phyloP scores from a whole-genome alignment of 139 green algal genomes.

The Chlamydomonas sp. region DNA sequence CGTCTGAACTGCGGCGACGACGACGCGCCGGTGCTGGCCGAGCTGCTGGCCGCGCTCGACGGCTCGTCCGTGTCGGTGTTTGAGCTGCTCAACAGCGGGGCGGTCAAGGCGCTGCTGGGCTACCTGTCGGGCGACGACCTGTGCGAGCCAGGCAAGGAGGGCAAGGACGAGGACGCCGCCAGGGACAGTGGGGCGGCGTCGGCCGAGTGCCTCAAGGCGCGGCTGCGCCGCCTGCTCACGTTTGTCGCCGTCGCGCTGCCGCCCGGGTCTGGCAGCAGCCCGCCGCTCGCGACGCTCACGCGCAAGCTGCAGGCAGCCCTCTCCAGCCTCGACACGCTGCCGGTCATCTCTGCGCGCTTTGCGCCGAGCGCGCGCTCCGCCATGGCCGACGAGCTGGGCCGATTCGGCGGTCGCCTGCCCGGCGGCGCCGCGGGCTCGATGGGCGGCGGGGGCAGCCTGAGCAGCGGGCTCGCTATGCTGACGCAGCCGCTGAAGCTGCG shows the following conservation, averaged over 20 bases:
- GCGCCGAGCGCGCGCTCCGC: constrained; percentile 4
- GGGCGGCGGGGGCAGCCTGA: constrained; percentile 40
- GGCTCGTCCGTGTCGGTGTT: constrained; percentile 68
- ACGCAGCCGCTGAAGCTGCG: constrained; percentile 89
- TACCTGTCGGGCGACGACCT: constrained; percentile 58
- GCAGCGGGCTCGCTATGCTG: constrained; percentile 61
- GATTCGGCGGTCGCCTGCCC: neutral
- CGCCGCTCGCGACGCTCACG: constrained; percentile 58
- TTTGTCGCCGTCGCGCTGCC: constrained; percentile 44
- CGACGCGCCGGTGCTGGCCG: neutral
- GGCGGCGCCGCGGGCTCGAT: constrained; percentile 10
- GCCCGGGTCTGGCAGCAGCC: constrained; percentile 17
- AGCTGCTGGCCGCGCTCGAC: constrained; percentile 44
- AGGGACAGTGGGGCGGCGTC: constrained; percentile 10
- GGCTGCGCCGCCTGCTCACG: constrained; percentile 48
- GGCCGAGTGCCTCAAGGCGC: constrained; percentile 20
- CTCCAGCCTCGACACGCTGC: constrained; percentile 64
- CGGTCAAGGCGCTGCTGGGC: constrained; percentile 48
- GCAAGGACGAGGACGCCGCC: neutral
- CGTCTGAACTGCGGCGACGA: neutral
- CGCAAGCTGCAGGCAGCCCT: constrained; percentile 72
- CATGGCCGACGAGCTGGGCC: neutral
- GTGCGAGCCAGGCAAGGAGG: neutral
- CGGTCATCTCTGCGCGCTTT: constrained; percentile 42
- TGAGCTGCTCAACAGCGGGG: constrained; percentile 82